A percentile compares a stretch with the other conserved stretches of the same genome.
These are phyloP conservation scores for Blastobotrys malaysiensis DNA, from an alignment of 1,139 yeast species.

Conservation along the genomic window DNA sequence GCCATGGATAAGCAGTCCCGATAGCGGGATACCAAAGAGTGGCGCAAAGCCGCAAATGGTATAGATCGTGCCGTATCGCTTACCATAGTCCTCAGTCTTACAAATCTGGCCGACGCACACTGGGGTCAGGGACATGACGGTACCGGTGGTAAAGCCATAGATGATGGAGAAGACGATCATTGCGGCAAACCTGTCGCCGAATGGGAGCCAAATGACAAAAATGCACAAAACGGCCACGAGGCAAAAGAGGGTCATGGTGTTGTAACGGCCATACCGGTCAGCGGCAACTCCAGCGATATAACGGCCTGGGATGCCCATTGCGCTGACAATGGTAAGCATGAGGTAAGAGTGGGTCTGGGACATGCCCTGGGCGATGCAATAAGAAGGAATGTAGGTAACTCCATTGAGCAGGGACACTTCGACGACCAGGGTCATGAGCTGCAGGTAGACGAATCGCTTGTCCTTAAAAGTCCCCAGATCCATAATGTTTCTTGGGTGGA, in stretches of 20 bases:
- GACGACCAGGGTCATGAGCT: conserved; percentile 42
- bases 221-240: conserved; percentile 37
- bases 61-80: conserved; percentile 45
- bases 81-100: conserved; percentile 46
- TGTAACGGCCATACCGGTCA: conserved; percentile 55
- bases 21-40: conserved; percentile 46
- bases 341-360: conserved; percentile 48
- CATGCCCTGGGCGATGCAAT: conserved; percentile 49
- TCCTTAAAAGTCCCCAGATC: conserved; percentile 38
- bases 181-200: conserved; percentile 38
- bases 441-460: conserved; percentile 37
- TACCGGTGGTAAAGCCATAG: conserved; percentile 50
- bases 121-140: conserved; percentile 45
- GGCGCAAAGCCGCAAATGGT: conserved; percentile 42
- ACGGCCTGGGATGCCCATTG: conserved; percentile 55
- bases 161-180: conserved; percentile 45
- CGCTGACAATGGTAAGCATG: conserved; percentile 47
- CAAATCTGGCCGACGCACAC: conserved; percentile 48
- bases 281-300: conserved; percentile 49
- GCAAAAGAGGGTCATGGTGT: conserved; percentile 44
- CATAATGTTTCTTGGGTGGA: conserved; percentile 13
- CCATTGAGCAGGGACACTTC: conserved; percentile 53
- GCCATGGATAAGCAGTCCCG: conserved; percentile 44
- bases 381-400: conserved; percentile 51
- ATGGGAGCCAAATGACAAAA: conserved; percentile 50